phyloP scores from a whole-genome alignment of 495 filamentous ascomycete species.

The Tuber magnatum region DNA sequence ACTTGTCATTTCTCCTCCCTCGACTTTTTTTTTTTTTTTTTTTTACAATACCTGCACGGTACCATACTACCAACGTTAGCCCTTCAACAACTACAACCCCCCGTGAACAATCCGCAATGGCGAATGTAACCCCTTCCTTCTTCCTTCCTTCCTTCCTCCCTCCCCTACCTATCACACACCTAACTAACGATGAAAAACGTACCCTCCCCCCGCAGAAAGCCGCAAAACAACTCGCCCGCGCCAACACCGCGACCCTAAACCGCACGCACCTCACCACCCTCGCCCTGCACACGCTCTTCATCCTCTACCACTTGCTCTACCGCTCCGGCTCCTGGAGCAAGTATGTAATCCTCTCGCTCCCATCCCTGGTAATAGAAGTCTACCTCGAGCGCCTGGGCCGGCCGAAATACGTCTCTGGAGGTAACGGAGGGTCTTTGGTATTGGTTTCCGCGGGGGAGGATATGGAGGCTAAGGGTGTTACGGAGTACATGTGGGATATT shows the following conservation, averaged over 20 bases:
- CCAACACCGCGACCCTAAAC: constrained; percentile 66
- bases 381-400: constrained; percentile 76
- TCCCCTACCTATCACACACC: background rate
- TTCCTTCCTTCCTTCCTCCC: too few species aligned
- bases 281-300: constrained; percentile 62
- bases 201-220: constrained; percentile 61
- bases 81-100: background rate
- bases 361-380: constrained; percentile 69
- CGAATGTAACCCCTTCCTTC: constrained; percentile 21
- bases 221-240: constrained; percentile 76
- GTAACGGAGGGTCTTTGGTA: constrained; percentile 37
- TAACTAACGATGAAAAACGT: background rate
- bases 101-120: constrained; percentile 19
- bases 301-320: constrained; percentile 57
- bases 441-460: constrained; percentile 76
- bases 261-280: constrained; percentile 71
- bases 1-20: background rate
- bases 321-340: constrained; percentile 44
- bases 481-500: constrained; percentile 96
- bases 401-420: constrained; percentile 56
- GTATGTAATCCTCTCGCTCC: constrained; percentile 66
- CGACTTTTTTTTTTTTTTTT: too few species aligned
- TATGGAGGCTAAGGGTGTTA: constrained; percentile 77
- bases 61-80: background rate
- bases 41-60: background rate